Percentiles rank a stretch among this genome's conserved stretches.
phyloP scores from a whole-genome alignment of 768 basidiomycete genomes.

The Boletus patriciae region DNA sequence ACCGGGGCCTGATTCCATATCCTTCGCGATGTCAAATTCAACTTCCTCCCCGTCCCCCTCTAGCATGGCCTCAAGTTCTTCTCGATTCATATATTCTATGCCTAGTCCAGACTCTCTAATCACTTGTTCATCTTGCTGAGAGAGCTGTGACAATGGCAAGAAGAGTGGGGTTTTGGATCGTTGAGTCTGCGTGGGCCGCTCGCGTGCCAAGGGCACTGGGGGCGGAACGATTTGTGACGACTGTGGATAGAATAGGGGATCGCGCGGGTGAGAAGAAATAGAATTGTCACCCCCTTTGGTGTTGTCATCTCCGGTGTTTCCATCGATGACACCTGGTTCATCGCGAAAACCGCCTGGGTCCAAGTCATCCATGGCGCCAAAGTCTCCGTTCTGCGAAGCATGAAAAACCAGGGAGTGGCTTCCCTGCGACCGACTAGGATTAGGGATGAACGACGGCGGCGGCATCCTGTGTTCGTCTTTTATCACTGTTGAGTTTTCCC shows the following conservation, averaged over 20 bases:
- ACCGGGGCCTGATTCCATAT: neutral
- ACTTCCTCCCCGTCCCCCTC: conserved; percentile 38
- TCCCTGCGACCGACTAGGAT: conserved; percentile 12
- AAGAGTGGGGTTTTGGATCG: conserved; percentile 32
- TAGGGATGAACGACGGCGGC: conserved; percentile 34
- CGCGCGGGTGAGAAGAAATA: conserved; percentile 3
- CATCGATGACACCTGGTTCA: conserved; percentile 1
- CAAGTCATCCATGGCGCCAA: conserved; percentile 14
- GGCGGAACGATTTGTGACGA: conserved; percentile 21
- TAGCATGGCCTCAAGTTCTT: conserved; percentile 53
- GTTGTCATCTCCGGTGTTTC: neutral
- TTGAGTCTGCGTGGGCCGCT: conserved; percentile 6
- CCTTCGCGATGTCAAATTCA: conserved; percentile 21
- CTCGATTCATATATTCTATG: conserved; percentile 61
- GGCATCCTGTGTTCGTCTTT: conserved; percentile 40
- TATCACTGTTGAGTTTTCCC: conserved; percentile 14
- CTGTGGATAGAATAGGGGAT: conserved; percentile 27
- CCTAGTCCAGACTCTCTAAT: conserved; percentile 65
- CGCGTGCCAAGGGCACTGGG: neutral
- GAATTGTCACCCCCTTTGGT: conserved; percentile 2
- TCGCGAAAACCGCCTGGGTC: neutral
- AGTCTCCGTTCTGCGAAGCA: conserved; percentile 17
- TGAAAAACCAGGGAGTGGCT: conserved; percentile 13
- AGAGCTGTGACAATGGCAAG: conserved; percentile 61
- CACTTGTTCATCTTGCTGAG: conserved; percentile 50